Percentiles rank a stretch among this genome's conserved stretches.
These are phyloP conservation scores for Coemansia asiatica DNA, from an alignment of 192 early-diverging fungal genomes.

Conservation along the genomic window DNA sequence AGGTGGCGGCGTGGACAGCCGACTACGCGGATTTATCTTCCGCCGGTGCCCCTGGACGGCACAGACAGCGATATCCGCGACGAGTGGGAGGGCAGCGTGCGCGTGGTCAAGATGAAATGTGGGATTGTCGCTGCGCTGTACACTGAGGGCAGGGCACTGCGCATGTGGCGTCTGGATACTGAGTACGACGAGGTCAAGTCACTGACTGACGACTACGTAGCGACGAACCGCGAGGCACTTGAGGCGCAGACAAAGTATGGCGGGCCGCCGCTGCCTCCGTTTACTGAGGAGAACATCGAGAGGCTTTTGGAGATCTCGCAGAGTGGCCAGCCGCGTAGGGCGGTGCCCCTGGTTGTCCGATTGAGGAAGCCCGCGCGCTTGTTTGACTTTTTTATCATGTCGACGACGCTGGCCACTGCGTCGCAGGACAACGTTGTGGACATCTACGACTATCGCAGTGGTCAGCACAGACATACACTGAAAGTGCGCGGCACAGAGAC, in stretches of 20 bases:
- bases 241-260: conserved; percentile 34
- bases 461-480: conserved; percentile 20
- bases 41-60: conserved; percentile 45
- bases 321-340: conserved; percentile 7
- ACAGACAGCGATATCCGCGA: conserved; percentile 36
- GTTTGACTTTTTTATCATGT: conserved; percentile 43
- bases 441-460: conserved; percentile 35
- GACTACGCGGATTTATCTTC: conserved; percentile 31
- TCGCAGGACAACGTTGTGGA: conserved; percentile 22
- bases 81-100: conserved; percentile 42
- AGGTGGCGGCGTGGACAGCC: conserved; percentile 38
- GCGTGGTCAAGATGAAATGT: conserved; percentile 42
- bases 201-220: conserved; percentile 28
- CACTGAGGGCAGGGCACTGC: conserved; percentile 17
- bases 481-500: conserved; percentile 4
- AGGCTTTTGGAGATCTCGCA: conserved; percentile 24
- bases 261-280: conserved; percentile 24
- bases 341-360: conserved; percentile 15
- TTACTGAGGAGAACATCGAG: conserved; percentile 21
- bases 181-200: conserved; percentile 23
- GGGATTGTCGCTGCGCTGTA: conserved; percentile 34
- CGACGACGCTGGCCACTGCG: conserved; percentile 29
- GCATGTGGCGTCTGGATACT: conserved; percentile 31
- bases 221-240: conserved; percentile 21
- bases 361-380: conserved; percentile 19